phyloP scores from a whole-genome alignment of 2,329 filamentous ascomycete species.

The Ophiostoma sp. region DNA sequence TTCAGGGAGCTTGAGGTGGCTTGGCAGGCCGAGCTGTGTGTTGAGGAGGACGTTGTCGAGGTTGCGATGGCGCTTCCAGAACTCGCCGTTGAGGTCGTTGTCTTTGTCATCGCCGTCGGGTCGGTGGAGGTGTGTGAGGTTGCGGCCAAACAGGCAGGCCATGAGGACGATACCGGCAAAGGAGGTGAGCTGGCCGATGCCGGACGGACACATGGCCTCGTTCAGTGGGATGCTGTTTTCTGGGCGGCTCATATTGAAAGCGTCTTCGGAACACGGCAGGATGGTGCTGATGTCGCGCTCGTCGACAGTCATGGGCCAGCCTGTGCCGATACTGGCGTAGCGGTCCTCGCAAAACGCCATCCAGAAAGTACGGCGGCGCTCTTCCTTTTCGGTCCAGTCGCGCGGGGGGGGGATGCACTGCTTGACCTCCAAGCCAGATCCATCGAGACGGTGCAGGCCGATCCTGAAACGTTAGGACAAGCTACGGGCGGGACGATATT shows the following conservation, averaged over 20 bases:
- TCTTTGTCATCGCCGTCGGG: slow-evolving; percentile 76
- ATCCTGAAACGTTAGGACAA: slow-evolving; percentile 39
- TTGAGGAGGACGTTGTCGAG: slow-evolving; percentile 89
- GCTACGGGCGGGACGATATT: no score
- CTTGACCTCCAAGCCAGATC: slow-evolving; percentile 78
- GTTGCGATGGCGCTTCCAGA: slow-evolving; percentile 87
- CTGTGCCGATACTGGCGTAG: slow-evolving; percentile 91
- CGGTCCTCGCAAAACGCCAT: slow-evolving; percentile 85
- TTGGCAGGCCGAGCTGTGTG: slow-evolving; percentile 76
- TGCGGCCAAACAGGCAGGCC: slow-evolving; percentile 85
- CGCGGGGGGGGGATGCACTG: slow-evolving; percentile 79
- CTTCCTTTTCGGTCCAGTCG: slow-evolving; percentile 92
- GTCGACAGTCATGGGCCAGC: slow-evolving; percentile 93
- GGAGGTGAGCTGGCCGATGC: slow-evolving; percentile 67
- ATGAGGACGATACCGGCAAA: slow-evolving; percentile 78
- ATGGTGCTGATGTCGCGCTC: slow-evolving; percentile 86
- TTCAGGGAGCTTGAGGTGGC: slow-evolving; percentile 69
- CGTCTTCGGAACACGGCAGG: slow-evolving; percentile 76
- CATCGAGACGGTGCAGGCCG: slow-evolving; percentile 81
- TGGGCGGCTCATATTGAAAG: slow-evolving; percentile 73
- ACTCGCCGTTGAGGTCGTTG: slow-evolving; percentile 82
- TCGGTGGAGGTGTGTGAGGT: slow-evolving; percentile 84
- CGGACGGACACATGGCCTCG: slow-evolving; percentile 64
- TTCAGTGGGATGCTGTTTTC: slow-evolving; percentile 65
- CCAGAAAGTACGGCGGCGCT: slow-evolving; percentile 90